A percentile compares a stretch with the other conserved stretches of the same genome.
These are phyloP conservation scores for Leptographium radiaticola DNA, from an alignment of 2,329 filamentous ascomycete species.

Conservation along the genomic window DNA sequence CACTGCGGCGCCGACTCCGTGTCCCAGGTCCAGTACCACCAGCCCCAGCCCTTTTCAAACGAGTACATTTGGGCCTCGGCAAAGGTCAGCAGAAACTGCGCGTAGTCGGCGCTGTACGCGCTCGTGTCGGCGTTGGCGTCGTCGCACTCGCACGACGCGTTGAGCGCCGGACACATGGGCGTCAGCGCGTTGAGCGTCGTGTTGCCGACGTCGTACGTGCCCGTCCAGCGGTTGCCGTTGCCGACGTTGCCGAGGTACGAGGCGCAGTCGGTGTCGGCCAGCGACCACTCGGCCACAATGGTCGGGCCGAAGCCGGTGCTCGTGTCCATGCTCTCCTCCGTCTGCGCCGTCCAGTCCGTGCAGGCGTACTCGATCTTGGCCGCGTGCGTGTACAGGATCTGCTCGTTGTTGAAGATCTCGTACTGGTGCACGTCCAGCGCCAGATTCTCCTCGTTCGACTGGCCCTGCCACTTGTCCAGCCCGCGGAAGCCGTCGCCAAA, in stretches of 20 bases:
- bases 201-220: slow-evolving; percentile 63
- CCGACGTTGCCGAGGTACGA: slow-evolving; percentile 78
- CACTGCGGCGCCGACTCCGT: slow-evolving; percentile 65
- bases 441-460: slow-evolving; percentile 58
- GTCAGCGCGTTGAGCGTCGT: slow-evolving; percentile 46
- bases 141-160: slow-evolving; percentile 56
- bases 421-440: slow-evolving; percentile 98
- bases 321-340: slow-evolving; percentile 56
- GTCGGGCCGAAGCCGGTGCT: slow-evolving; percentile 80
- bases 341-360: slow-evolving; percentile 71
- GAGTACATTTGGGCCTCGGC: slow-evolving; percentile 92
- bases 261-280: slow-evolving; percentile 93
- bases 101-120: slow-evolving; percentile 61
- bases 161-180: slow-evolving; percentile 60
- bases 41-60: slow-evolving; percentile 88
- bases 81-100: slow-evolving; percentile 75
- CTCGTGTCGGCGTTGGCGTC: slow-evolving; percentile 61
- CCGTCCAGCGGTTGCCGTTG: slow-evolving; percentile 82
- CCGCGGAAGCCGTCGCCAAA: slow-evolving; percentile 96
- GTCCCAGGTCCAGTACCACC: slow-evolving; percentile 98
- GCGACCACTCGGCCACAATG: slow-evolving; percentile 92
- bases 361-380: slow-evolving; percentile 83
- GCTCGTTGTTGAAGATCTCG: slow-evolving; percentile 88
- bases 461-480: slow-evolving; percentile 77
- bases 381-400: slow-evolving; percentile 69